Base-by-base conservation (phyloP, 1,284 basidiomycete species). In the Coriolopsis trogii region DNA sequence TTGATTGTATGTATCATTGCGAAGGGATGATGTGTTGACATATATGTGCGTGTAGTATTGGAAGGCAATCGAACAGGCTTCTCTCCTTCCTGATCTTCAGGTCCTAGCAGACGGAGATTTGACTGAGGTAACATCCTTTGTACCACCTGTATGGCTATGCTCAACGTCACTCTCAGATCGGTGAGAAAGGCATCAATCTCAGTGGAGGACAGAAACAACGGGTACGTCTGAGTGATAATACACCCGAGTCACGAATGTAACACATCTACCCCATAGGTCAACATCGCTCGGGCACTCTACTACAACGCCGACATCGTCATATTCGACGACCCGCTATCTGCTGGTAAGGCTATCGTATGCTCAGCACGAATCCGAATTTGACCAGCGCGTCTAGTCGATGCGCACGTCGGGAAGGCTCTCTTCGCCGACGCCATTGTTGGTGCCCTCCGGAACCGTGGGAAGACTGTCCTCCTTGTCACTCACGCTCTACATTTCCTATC, bases 281-380 rank as follows among this genome's bases (percentile, higher is more conserved):
- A 88, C 64, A 87, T 91, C 41, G 87, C 87, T 3, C 72, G 89
- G 42, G 86, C 87, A 0, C 70, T 91, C 1, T 92, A 92, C 67
- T 84, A 75, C 63, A 72, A 87, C 53, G 84, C 88, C 4, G 87
- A 91, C 51, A 72, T 90, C 28, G 70, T 87, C 16, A 76, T 89
- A 16, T 76, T 91, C 51, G 89, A 91, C 63, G 88, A 91, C 64
- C 87, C 87, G 2, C 74, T 91, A 4, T 89, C 85, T 42, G 89
- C 88, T 13, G 82, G 81, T 79, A 56, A 47, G 65, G 56, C 6
- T 9, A 28, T 13, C n/a, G n/a, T n/a, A n/a, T n/a, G n/a, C n/a
- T n/a, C n/a, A n/a, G n/a, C n/a, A n/a, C n/a, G n/a, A n/a, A n/a
- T n/a, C n/a, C n/a, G n/a, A n/a, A n/a, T 20, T 16, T 52, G 23